Base-by-base conservation (phyloP, 2,329 filamentous ascomycete genomes). In the Helicocarpus griseus region DNA sequence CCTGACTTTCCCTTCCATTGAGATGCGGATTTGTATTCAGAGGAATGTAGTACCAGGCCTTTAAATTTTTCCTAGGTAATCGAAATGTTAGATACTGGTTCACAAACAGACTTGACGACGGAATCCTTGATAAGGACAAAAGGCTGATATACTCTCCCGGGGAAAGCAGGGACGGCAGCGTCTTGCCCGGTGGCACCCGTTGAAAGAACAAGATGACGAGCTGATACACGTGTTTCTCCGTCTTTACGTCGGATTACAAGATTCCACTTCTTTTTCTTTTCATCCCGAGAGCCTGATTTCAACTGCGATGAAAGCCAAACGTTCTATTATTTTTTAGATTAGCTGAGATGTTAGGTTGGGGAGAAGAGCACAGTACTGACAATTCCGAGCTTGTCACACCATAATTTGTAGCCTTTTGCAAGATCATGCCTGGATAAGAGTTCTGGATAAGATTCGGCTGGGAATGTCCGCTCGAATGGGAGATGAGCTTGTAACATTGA, bases 1-100 rank as follows among this genome's bases (percentile, higher is more conserved):
- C 69, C 73, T 29, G 65, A 65, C 50, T 75, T 74, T 26, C 71
- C 70, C 19, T 61, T 62, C 60, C 63, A 71, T 4, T 50, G 41
- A 8, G 57, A 56, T 14, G 67, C 57, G 38, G 60, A 62, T n/a
- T 56, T 63, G 53, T 71, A 72, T 1, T 61, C 53, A 4, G 59
- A 61, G 0, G 65, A 65, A 53, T 73, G 69, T 3, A 68, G 47
- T 3, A 65, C 54, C 2, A 63, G 60, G 48, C 72, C 72, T 52
- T 65, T 59, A 57, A 70, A 76, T 5, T 48, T 50, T 7, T 63
- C 56, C 59, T 69, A 52, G 17, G 39, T 29, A 5, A 21, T n/a
- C n/a, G n/a, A n/a, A 48, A 7, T 7, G 22, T 41, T 13, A 41
- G 39, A 5, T 14, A 9, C 22, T 2, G 21, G 11, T n/a, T 41